These are phyloP conservation scores for Wickerhamiella occidentalis DNA, from an alignment of 805 yeast genomes.

Conservation along the genomic window DNA sequence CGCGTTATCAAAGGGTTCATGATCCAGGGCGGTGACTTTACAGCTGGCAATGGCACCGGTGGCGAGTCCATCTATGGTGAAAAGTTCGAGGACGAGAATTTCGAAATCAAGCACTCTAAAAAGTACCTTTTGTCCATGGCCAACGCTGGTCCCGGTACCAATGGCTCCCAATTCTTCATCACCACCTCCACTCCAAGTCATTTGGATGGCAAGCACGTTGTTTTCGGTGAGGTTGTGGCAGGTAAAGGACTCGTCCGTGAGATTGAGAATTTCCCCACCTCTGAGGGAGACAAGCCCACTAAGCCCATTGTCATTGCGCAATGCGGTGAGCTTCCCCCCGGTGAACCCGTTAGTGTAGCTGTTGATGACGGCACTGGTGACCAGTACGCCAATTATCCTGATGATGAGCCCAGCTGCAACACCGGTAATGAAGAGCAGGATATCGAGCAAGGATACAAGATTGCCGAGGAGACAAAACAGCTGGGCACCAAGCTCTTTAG, in stretches of 20 bases:
- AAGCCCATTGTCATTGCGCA: slow-evolving; percentile 58
- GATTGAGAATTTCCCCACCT: slow-evolving; percentile 61
- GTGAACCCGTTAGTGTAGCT: slow-evolving; percentile 39
- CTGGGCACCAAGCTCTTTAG: slow-evolving; percentile 71
- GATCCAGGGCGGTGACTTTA: slow-evolving; percentile 91
- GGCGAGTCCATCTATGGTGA: slow-evolving; percentile 76
- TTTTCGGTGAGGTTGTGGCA: slow-evolving; percentile 77
- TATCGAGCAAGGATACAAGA: slow-evolving; percentile 40
- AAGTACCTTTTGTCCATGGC: slow-evolving; percentile 91
- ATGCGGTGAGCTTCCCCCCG: slow-evolving; percentile 52
- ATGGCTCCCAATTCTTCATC: slow-evolving; percentile 95
- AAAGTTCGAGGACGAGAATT: slow-evolving; percentile 68
- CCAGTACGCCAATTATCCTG: slow-evolving; percentile 58
- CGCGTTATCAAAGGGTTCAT: slow-evolving; percentile 75
- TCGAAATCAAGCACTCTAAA: slow-evolving; percentile 55
- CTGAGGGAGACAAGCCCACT: slow-evolving; percentile 55
- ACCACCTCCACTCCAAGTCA: slow-evolving; percentile 80
- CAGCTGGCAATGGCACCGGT: slow-evolving; percentile 81
- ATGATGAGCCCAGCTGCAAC: slow-evolving; percentile 60
- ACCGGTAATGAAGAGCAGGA: slow-evolving; percentile 39
- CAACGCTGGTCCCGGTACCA: slow-evolving; percentile 96
- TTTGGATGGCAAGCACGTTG: slow-evolving; percentile 92
- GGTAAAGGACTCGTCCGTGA: slow-evolving; percentile 74
- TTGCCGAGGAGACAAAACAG: slow-evolving; percentile 52
- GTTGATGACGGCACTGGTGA: slow-evolving; percentile 74